Evolutionary conservation across 345 rosid genomes (phyloP).

Genomic region (Boechera retrofracta): DNA sequence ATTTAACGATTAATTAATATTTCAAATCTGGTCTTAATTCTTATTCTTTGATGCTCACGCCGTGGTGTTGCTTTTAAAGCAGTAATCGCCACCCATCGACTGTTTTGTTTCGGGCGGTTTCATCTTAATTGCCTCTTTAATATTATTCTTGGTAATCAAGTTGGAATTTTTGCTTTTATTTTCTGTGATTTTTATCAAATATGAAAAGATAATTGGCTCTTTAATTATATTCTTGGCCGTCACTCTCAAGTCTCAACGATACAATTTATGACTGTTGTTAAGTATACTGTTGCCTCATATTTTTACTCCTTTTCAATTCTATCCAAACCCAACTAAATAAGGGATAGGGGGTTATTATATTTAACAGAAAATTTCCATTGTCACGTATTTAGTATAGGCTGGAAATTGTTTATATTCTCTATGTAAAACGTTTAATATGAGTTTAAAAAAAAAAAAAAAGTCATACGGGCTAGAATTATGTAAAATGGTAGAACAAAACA

Average conservation of each 20-base stretch:
- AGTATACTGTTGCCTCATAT: neutral
- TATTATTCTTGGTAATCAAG: constrained; percentile 35
- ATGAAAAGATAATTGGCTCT: constrained; percentile 7
- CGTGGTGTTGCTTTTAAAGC: constrained; percentile 25
- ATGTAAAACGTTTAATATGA: too few relatives aligned
- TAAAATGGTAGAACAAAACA: too few relatives aligned
- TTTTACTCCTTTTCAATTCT: too few relatives aligned
- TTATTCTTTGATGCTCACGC: constrained; percentile 16
- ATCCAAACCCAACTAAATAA: too few relatives aligned
- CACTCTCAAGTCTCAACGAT: constrained; percentile 6
- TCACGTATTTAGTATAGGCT: too few relatives aligned
- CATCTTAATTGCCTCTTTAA: neutral
- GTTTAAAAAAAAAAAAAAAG: too few relatives aligned
- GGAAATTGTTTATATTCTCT: too few relatives aligned
- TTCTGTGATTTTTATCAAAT: neutral
- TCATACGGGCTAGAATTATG: too few relatives aligned
- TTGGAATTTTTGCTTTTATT: neutral
- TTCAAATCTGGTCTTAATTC: neutral
- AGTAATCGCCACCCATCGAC: neutral
- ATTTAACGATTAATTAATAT: neutral
- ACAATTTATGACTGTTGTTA: neutral
- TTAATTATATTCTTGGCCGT: constrained; percentile 17
- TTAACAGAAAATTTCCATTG: too few relatives aligned
- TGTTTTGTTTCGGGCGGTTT: constrained; percentile 16
- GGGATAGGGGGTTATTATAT: too few relatives aligned